Conservation (phyloP, 768 basidiomycete species). For the Podaxis pistillaris region DNA sequence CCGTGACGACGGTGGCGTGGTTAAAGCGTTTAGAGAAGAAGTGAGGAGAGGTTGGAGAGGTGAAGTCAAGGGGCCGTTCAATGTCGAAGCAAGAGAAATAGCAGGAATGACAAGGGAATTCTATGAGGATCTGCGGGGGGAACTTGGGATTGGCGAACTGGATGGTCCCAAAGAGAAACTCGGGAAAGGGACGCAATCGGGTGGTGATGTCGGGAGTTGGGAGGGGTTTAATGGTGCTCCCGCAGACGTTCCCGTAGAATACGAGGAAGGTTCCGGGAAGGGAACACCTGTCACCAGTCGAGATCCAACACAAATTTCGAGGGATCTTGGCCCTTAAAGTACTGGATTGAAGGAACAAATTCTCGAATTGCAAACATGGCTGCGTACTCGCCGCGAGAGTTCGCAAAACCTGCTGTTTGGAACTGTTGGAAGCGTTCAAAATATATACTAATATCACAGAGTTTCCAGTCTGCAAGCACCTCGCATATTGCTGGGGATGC, state of each 20-base stretch:
- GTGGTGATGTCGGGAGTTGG: background rate
- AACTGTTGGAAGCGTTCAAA: background rate
- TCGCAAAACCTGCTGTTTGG: background rate
- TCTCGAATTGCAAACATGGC: background rate
- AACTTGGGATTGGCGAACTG: constrained; percentile 36
- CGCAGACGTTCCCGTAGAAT: constrained; percentile 1
- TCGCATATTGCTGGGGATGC: background rate
- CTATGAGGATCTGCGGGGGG: constrained; percentile 70
- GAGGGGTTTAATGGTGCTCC: background rate
- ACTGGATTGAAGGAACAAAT: background rate
- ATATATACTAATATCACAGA: constrained; percentile 12
- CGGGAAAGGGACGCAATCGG: background rate
- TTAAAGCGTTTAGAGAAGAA: constrained; percentile 66
- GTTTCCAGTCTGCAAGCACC: constrained; percentile 12
- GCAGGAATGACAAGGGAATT: constrained; percentile 73
- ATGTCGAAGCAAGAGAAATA: constrained; percentile 65
- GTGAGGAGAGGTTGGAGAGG: constrained; percentile 71
- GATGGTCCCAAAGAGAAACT: background rate
- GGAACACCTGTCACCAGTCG: background rate
- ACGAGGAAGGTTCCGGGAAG: background rate
- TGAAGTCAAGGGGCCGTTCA: constrained; percentile 80
- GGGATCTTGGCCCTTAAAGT: background rate
- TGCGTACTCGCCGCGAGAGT: background rate
- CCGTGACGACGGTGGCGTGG: constrained; percentile 21
- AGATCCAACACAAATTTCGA: too few species aligned